A percentile compares a stretch with the other conserved stretches of the same genome.
Conservation (phyloP, 495 filamentous ascomycete genomes). For the Xylaria scruposa region DNA sequence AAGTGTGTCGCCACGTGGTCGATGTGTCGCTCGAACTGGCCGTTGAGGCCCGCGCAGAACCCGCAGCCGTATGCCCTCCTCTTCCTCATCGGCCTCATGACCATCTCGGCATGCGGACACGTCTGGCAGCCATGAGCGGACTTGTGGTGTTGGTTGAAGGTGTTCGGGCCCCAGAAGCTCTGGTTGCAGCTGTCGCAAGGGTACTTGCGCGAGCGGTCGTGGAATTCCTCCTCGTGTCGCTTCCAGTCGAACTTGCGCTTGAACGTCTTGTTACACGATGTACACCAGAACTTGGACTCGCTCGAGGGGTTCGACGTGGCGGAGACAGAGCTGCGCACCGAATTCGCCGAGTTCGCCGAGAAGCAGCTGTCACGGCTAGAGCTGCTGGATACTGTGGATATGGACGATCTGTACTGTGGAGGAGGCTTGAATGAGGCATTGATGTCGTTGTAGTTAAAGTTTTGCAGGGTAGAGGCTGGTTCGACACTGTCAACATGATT, state of each 20-base stretch:
- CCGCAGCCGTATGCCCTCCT: slow-evolving; percentile 52
- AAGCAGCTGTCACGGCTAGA: slow-evolving; percentile 45
- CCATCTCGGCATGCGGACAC: slow-evolving; percentile 55
- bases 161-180: slow-evolving; percentile 58
- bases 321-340: slow-evolving; percentile 49
- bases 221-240: slow-evolving; percentile 59
- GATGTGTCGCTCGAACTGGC: slow-evolving; percentile 55
- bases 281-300: slow-evolving; percentile 56
- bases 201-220: slow-evolving; percentile 58
- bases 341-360: slow-evolving; percentile 42
- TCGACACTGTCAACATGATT: slow-evolving; percentile 13
- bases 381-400: slow-evolving; percentile 53
- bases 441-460: slow-evolving; percentile 39
- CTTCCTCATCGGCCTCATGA: slow-evolving; percentile 46
- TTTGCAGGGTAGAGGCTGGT: slow-evolving; percentile 33
- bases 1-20: slow-evolving; percentile 59
- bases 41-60: slow-evolving; percentile 56
- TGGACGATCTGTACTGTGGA: slow-evolving; percentile 43
- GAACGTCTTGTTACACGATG: slow-evolving; percentile 57
- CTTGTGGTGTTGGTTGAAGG: slow-evolving; percentile 60
- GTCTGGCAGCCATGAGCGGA: slow-evolving; percentile 57
- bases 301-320: slow-evolving; percentile 33
- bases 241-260: slow-evolving; percentile 62
- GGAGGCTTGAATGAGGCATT: slow-evolving; percentile 34
- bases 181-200: slow-evolving; percentile 57